Conservation (phyloP, 495 filamentous ascomycete species). For the Penicillium chermesinum region DNA sequence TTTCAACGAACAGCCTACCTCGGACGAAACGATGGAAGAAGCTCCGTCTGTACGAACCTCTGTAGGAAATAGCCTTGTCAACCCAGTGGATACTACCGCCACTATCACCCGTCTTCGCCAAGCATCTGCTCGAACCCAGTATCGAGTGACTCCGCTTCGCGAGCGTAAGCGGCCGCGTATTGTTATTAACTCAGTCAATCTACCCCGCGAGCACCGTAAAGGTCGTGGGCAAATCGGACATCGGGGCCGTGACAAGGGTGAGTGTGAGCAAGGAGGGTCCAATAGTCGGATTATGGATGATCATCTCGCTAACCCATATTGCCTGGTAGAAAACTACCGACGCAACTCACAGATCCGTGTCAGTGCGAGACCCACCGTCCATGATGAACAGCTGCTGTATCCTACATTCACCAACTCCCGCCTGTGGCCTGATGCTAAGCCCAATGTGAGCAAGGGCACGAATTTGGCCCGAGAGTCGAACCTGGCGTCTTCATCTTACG, state of each 20-base stretch:
- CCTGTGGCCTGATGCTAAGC: slow-evolving; percentile 10
- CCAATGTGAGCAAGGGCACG: slow-evolving; percentile 10
- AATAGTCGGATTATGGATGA: slow-evolving; percentile 5
- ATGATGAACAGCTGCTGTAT: slow-evolving; percentile 9
- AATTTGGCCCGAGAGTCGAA: slow-evolving; percentile 19
- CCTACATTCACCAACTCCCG: slow-evolving; percentile 9
- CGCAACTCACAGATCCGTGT: background rate
- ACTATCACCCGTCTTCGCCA: background rate
- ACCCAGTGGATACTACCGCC: background rate
- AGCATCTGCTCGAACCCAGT: background rate
- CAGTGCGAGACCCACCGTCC: slow-evolving; percentile 1
- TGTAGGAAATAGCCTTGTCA: background rate
- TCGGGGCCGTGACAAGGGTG: slow-evolving; percentile 8
- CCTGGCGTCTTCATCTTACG: slow-evolving; percentile 22
- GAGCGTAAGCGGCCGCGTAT: background rate
- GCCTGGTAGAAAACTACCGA: slow-evolving; percentile 9
- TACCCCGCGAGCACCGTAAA: slow-evolving; percentile 3
- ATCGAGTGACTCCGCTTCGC: background rate
- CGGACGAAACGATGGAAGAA: background rate
- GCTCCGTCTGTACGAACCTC: background rate
- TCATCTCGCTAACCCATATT: slow-evolving; percentile 3
- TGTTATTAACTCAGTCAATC: slow-evolving; percentile 4
- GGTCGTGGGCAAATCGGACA: background rate
- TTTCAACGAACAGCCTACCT: too few relatives aligned
- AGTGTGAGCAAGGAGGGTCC: background rate